Percentiles rank a stretch among this genome's conserved stretches.
phyloP scores from a whole-genome alignment of 805 yeast species.

The Candida pini region DNA sequence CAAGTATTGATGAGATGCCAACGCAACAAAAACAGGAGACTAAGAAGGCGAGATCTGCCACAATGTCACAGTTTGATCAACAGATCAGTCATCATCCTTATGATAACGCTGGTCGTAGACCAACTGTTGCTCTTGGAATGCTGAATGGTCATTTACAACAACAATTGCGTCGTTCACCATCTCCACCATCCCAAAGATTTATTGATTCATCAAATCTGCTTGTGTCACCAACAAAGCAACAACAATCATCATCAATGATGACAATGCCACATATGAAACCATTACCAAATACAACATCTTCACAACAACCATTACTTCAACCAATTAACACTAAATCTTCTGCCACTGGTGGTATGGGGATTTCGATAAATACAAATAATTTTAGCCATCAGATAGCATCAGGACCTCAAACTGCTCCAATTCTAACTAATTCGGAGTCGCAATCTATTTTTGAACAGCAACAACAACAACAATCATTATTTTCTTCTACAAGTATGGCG shows the following conservation, averaged over 20 bases:
- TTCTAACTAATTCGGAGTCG: slow-evolving; percentile 10
- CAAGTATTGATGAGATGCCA: slow-evolving; percentile 49
- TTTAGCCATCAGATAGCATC: slow-evolving; percentile 1
- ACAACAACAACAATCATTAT: slow-evolving; percentile 18
- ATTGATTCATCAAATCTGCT: slow-evolving; percentile 13
- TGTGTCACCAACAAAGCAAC: slow-evolving; percentile 27
- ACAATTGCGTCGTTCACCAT: slow-evolving; percentile 38
- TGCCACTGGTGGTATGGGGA: neutral
- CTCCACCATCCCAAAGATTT: slow-evolving; percentile 40
- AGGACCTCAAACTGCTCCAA: slow-evolving; percentile 28
- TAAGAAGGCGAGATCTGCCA: slow-evolving; percentile 35
- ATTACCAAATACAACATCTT: slow-evolving; percentile 31
- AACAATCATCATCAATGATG: slow-evolving; percentile 18
- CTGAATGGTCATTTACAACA: slow-evolving; percentile 9
- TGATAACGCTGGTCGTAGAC: slow-evolving; percentile 26
- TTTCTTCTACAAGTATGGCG: too few species aligned
- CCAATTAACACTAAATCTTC: slow-evolving; percentile 44
- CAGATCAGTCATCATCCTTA: neutral
- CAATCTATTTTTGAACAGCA: slow-evolving; percentile 7
- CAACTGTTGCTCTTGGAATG: slow-evolving; percentile 36
- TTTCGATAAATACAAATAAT: neutral
- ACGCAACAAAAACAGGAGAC: slow-evolving; percentile 2
- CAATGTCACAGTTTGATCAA: slow-evolving; percentile 27
- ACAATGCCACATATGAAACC: slow-evolving; percentile 44
- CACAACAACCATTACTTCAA: slow-evolving; percentile 42